Base-by-base conservation (phyloP, 2,329 filamentous ascomycete species). In the Rachicladosporium sp. region DNA sequence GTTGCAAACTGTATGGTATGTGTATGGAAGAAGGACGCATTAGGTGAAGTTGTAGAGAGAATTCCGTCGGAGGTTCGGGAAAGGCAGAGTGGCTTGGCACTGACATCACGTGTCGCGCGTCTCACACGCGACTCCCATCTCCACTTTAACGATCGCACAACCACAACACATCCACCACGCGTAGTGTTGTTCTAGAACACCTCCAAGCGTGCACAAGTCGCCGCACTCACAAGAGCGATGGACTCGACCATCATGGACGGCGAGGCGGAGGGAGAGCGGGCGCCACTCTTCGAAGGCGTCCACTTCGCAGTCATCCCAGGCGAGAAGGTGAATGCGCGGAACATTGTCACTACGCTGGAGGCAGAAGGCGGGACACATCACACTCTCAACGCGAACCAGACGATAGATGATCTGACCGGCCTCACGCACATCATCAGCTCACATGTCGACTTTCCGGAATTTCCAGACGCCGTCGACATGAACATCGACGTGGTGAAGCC, bases 401-500 rank as follows among this genome's bases (percentile, higher is more conserved):
- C 57, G 15, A 58, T 68, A 36, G 53, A 62, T 3, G 56, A 59
- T 11, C 54, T 70, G 23, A 47, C 60, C 29, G 48, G 69, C 38
- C 65, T 77, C 43, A 78, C 73, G 5, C 78, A 83, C 57, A 73
- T 85, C 44, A 67, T 85, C 46, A 73, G 88, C 41, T 76, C 79
- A 43, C 89, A 82, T 1, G 82, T 86, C 61, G 87, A 98, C 58
- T 98, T 98, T 51, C 79, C 84, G n/a, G 78, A 89, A 52, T 96
- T 91, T 58, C 69, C 75, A 44, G 71, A 76, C 46, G 79, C 84
- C 1, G 71, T 81, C 47, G 81, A 85, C 35, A 68, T 76, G 47
- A 81, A 93, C 71, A 80, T 91, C 36, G 82, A 86, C 7, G 82
- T 96, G 1, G 79, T 96, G 21, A 88, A 78, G 47, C 78, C 83